Evolutionary conservation across 164 flowering plant species (phyloP).

Genomic region (Vitis amurensis): DNA sequence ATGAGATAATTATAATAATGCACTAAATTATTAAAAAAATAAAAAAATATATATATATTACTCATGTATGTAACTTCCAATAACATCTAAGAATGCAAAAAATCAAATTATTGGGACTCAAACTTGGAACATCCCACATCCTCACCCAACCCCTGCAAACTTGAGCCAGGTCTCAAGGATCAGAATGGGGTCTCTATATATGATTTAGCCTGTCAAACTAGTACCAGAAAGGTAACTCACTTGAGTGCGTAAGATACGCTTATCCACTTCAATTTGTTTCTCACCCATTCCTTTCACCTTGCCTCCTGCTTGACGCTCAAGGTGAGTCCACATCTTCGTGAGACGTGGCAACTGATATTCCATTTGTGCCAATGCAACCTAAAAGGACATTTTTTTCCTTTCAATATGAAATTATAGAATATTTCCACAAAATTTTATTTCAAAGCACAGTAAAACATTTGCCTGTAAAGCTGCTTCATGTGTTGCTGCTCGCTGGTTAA

Average conservation of each 20-base stretch:
- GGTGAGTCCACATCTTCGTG: conserved; percentile 92
- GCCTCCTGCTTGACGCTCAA: conserved; percentile 98
- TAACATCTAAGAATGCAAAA: too few species aligned
- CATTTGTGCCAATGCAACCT: conserved; percentile 98
- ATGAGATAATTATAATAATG: too few species aligned
- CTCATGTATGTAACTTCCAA: too few species aligned
- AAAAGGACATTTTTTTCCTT: background rate
- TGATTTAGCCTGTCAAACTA: too few species aligned
- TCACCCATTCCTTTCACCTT: conserved; percentile 98
- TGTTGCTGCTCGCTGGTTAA: conserved; percentile 94
- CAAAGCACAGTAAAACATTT: conserved; percentile 10
- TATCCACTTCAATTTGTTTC: conserved; percentile 98
- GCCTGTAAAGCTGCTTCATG: conserved; percentile 97
- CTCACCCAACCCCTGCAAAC: too few species aligned
- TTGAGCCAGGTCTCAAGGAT: too few species aligned
- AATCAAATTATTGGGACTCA: too few species aligned
- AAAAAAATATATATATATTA: too few species aligned
- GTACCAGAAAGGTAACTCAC: conserved; percentile 33
- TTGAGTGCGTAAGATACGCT: conserved; percentile 89
- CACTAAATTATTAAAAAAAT: too few species aligned
- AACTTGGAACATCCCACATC: too few species aligned
- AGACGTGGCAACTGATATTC: conserved; percentile 92
- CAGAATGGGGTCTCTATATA: too few species aligned
- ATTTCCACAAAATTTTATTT: background rate
- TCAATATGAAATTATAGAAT: background rate